Percentiles rank a stretch among this genome's conserved stretches.
Conservation (phyloP, 2,329 filamentous ascomycete genomes). For the Periconia sp. region DNA sequence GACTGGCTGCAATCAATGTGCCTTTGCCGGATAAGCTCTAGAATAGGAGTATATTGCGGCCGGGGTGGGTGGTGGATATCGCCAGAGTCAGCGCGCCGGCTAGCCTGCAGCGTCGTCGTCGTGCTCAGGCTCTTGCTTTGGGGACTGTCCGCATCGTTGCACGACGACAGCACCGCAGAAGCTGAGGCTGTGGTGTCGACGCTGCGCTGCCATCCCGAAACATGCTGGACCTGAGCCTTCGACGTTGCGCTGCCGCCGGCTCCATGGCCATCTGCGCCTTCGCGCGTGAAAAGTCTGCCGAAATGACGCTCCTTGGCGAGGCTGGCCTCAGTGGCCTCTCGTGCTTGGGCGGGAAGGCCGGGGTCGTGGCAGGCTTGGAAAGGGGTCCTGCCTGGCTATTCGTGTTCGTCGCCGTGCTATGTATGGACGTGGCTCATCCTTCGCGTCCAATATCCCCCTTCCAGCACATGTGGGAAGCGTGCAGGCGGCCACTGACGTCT, state of each 20-base stretch:
- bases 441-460: too few relatives aligned
- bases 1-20: constrained; percentile 31
- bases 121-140: constrained; percentile 18
- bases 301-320: constrained; percentile 36
- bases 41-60: constrained; percentile 40
- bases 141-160: constrained; percentile 13
- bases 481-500: too few relatives aligned
- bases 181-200: not conserved
- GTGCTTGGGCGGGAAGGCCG: not conserved
- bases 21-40: constrained; percentile 29
- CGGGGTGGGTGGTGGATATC: constrained; percentile 24
- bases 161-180: constrained; percentile 9
- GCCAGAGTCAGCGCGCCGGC: too few relatives aligned
- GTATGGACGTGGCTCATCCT: constrained; percentile 9
- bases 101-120: constrained; percentile 5
- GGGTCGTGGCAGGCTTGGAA: constrained; percentile 20
- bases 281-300: constrained; percentile 9
- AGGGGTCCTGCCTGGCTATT: constrained; percentile 25
- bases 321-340: too few relatives aligned
- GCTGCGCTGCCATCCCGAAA: constrained; percentile 8
- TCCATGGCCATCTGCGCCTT: constrained; percentile 4
- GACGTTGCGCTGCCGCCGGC: constrained; percentile 2
- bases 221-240: not conserved
- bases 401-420: constrained; percentile 29
- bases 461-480: too few relatives aligned